Evolutionary conservation across 1,284 basidiomycete genomes (phyloP), one percentile per base, ranked within the genome.

Genomic region (Puccinia brachypodii): DNA sequence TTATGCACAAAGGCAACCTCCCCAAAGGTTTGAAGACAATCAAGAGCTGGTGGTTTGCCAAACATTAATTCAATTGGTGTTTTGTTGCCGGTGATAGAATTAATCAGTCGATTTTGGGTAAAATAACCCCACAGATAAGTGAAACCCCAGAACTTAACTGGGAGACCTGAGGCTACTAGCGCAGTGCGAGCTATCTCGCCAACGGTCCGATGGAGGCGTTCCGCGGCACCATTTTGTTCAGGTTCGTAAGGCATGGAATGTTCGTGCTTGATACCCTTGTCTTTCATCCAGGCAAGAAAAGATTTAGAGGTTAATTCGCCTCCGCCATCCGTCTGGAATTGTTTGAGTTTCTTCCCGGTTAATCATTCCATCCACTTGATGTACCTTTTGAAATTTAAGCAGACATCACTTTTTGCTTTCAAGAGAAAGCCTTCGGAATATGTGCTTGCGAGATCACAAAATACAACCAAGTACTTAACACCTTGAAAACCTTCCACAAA

Each of bases 151-250:
- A 80, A 80, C 8, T 47, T 53, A 28, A 40, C 22, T 1, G 68
- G 68, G 11, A 80, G 69, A 1, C 42, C 36, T 0, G 31, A 72
- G 0, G 47, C 68, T 3, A 56, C 19, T n/a, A 80, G 33, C 9
- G 69, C 42, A 8, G 71, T 69, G 9, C 82, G 71, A 8, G 58
- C 80, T 1, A 71, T 80, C 11, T 79, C 74, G 3, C 69, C 22
- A 28, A 83, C 53, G 0, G 69, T 79, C 0, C 69, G 28, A 38
- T 72, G 81, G 1, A 58, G 40, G 0, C 68, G 74, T 31, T 83
- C 75, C 8, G 75, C 40, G 7, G 81, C n/a, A 6, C 82, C 79
- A 40, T 83, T 83, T 56, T 83, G 83, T 25, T 79, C 38, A 42
- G 76, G 82, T 28, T 50, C 56, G 33, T 81, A 83, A 0, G 82